phyloP scores from a whole-genome alignment of 2,329 filamentous ascomycete genomes.

The Colletotrichum tabaci region DNA sequence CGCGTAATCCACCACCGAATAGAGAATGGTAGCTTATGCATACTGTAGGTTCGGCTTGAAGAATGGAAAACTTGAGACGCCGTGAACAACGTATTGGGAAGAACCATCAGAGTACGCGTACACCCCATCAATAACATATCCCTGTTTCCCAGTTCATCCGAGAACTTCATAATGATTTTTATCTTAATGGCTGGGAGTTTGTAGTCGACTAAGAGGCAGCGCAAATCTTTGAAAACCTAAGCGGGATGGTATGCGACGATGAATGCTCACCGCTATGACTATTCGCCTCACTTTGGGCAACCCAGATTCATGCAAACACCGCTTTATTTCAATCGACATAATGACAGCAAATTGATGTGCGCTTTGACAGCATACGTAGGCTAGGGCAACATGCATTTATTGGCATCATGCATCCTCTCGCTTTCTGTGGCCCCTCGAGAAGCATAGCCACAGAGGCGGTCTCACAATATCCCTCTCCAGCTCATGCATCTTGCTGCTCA shows the following conservation, averaged over 20 bases:
- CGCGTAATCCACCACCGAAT: no score
- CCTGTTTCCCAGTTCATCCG: no score
- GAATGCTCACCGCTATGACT: constrained; percentile 25
- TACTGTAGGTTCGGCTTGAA: no score
- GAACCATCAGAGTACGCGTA: no score
- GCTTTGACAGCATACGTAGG: constrained; percentile 1
- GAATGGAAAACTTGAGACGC: no score
- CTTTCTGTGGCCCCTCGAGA: neutral
- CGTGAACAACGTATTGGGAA: no score
- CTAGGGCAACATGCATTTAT: neutral
- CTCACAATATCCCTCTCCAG: neutral
- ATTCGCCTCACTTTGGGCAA: constrained; percentile 10
- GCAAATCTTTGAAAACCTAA: neutral
- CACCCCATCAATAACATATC: no score
- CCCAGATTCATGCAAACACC: constrained; percentile 18
- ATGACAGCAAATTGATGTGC: no score
- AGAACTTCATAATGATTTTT: no score
- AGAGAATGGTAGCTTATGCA: no score
- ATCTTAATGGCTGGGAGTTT: no score
- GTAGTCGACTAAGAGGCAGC: neutral
- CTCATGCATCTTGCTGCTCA: neutral
- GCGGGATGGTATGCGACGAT: neutral
- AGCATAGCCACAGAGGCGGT: neutral
- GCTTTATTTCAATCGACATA: constrained; percentile 1
- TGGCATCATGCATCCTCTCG: neutral